Evolutionary conservation across 176 grass and related monocot species (phyloP), one percentile per base, ranked within the genome.

Genomic region (Eremochloa ophiuroides): DNA sequence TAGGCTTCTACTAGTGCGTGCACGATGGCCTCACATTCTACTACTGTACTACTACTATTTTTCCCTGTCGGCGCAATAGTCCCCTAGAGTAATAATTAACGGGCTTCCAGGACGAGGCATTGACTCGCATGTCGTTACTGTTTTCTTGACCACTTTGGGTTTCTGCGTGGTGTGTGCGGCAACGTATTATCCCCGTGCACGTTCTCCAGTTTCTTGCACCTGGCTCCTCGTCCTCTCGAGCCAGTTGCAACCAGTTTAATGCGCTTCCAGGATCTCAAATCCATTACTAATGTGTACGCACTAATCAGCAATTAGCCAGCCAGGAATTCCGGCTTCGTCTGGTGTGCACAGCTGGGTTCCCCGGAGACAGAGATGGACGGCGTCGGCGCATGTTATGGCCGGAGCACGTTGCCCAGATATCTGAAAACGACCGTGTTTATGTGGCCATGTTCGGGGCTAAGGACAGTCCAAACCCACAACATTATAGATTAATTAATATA

Each of bases 361-460:
- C 37, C 14, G 37, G 73, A 43, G 63, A 76, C 73, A 84, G 39
- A 58, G 47, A 34, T 34, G 47, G 74, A 55, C 2, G 23, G 66
- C 12, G 6, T 39, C 50, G 82, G 73, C 73, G n/a, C 50, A 43
- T 76, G 64, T 76, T 76, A 76, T 59, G 62, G 47, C 73, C 62
- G 35, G 48, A 43, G 55, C 62, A 84, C 72, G 16, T 58, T 42
- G 25, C 62, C 3, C 25, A 13, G 22, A 74, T 33, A n/a, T n/a
- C n/a, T n/a, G 74, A 60, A 62, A 60, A 37, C 41, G 74, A 71
- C 69, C 3, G 15, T 47, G 69, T 29, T 71, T 71, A 78, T 79
- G 27, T 20, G 61, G 17, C 60, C 41, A 48, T 35, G 61, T 66
- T 79, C n/a, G 13, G 64, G 64, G 62, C 18, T 63, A 47, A 64